phyloP scores from a whole-genome alignment of 2,329 filamentous ascomycete species.

The Pseudocercospora vitis region DNA sequence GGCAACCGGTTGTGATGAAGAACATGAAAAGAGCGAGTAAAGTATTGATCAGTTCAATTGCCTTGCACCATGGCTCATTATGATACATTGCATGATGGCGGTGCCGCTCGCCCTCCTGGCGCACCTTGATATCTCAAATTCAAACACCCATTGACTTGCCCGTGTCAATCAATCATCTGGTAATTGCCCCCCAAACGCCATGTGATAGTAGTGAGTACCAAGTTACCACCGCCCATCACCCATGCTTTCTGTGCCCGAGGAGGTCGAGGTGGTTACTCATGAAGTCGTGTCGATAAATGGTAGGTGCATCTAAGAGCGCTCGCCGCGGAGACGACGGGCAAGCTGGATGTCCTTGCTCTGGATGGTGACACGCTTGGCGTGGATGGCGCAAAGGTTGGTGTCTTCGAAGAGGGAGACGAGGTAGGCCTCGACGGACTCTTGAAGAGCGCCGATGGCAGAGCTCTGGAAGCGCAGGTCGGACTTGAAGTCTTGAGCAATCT shows the following conservation, averaged over 20 bases:
- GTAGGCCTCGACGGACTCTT: constrained; percentile 96
- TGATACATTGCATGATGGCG: constrained; percentile 40
- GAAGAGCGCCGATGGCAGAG: constrained; percentile 86
- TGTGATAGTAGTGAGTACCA: constrained; percentile 13
- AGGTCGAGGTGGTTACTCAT: constrained; percentile 33
- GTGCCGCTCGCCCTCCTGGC: constrained; percentile 25
- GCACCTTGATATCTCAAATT: constrained; percentile 39
- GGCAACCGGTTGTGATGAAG: background rate
- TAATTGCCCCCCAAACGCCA: constrained; percentile 26
- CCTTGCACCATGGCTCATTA: constrained; percentile 42
- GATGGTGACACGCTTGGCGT: constrained; percentile 94
- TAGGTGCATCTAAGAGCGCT: constrained; percentile 49
- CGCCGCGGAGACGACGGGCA: constrained; percentile 61
- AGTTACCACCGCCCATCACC: constrained; percentile 37
- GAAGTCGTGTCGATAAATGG: constrained; percentile 27
- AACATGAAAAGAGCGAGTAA: background rate
- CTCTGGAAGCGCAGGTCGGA: constrained; percentile 89
- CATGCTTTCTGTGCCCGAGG: constrained; percentile 28
- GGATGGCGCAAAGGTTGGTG: constrained; percentile 92
- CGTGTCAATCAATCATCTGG: constrained; percentile 23
- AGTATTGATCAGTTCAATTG: constrained; percentile 29
- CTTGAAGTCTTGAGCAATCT: constrained; percentile 67
- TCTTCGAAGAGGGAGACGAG: constrained; percentile 96
- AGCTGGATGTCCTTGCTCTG: constrained; percentile 93
- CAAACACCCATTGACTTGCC: constrained; percentile 32